phyloP scores from a whole-genome alignment of 2,329 filamentous ascomycete genomes.

The Colletotrichum godetiae region DNA sequence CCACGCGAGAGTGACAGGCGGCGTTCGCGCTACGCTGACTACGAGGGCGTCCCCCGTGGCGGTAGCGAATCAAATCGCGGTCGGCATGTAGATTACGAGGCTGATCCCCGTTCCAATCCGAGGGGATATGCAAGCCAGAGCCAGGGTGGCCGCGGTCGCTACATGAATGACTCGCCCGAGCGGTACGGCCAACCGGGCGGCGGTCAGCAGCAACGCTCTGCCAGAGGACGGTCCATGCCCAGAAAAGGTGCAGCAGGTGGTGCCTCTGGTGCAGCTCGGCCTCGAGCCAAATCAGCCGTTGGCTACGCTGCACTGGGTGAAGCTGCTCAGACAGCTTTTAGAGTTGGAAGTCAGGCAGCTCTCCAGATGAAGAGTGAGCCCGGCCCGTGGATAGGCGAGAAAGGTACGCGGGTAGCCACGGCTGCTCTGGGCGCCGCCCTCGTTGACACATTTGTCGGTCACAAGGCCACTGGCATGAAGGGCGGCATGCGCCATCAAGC shows the following conservation, averaged over 20 bases:
- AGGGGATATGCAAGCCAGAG: background rate
- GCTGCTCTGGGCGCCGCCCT: constrained; percentile 61
- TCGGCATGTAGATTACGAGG: background rate
- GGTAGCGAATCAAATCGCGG: background rate
- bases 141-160: constrained; percentile 15
- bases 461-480: constrained; percentile 43
- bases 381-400: constrained; percentile 59
- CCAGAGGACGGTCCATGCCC: constrained; percentile 27
- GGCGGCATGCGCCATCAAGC: constrained; percentile 37
- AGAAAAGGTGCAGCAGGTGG: constrained; percentile 8
- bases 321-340: constrained; percentile 59
- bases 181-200: constrained; percentile 5
- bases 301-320: constrained; percentile 34
- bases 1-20: background rate
- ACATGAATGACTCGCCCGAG: constrained; percentile 14
- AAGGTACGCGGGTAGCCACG: constrained; percentile 60
- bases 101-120: background rate
- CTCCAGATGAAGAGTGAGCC: constrained; percentile 58
- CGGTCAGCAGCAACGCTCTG: constrained; percentile 7
- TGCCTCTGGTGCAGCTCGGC: constrained; percentile 2
- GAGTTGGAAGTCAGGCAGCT: constrained; percentile 60
- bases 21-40: constrained; percentile 6
- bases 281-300: constrained; percentile 38
- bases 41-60: background rate
- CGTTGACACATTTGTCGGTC: constrained; percentile 57